phyloP scores from a whole-genome alignment of 106 monocot genomes.

The Vanilla planifolia region DNA sequence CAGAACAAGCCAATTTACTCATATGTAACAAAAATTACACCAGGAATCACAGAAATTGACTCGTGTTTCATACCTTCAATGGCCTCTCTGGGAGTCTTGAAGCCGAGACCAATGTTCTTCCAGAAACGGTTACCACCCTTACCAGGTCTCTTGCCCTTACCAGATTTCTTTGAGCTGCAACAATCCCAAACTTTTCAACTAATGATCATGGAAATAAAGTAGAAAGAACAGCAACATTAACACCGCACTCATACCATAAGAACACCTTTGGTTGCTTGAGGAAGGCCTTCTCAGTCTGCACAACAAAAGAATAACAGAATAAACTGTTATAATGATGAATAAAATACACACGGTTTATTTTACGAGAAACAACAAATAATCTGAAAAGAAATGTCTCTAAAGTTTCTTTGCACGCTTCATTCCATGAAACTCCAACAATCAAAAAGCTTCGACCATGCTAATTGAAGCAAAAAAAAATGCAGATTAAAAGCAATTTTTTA shows the following conservation, averaged over 20 bases:
- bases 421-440: too few species aligned
- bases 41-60: too few species aligned
- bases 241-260: conserved; percentile 21
- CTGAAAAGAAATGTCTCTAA: too few species aligned
- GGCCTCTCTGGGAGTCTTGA: conserved; percentile 22
- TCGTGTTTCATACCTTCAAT: conserved; percentile 14
- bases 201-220: neutral
- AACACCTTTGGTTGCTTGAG: conserved; percentile 62
- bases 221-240: neutral
- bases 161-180: conserved; percentile 17
- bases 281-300: conserved; percentile 61
- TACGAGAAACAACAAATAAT: too few species aligned
- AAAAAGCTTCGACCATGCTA: too few species aligned
- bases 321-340: too few species aligned
- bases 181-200: neutral
- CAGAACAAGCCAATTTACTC: too few species aligned
- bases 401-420: too few species aligned
- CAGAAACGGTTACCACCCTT: conserved; percentile 18
- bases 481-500: too few species aligned
- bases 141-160: conserved; percentile 25
- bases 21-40: too few species aligned
- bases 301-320: neutral
- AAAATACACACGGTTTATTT: too few species aligned
- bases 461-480: too few species aligned
- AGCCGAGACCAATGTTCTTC: conserved; percentile 23